Evolutionary conservation across 2,329 filamentous ascomycete genomes (phyloP), one percentile per base, ranked within the genome.

Genomic region (Pseudogymnoascus sp.): DNA sequence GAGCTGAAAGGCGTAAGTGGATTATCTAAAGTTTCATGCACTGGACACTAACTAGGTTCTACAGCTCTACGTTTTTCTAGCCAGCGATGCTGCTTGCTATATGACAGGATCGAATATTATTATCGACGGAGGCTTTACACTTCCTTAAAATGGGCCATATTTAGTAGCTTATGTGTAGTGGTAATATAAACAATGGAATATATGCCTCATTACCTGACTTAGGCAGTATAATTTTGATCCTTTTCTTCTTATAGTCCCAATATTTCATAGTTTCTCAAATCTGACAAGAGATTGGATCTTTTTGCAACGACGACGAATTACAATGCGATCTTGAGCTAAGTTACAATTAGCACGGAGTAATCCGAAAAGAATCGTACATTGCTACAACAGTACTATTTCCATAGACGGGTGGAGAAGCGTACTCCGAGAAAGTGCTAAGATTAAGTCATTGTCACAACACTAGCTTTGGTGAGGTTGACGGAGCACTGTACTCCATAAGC

Each of bases 21-120:
- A 23, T 28, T 16, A 6, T 47, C 12, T 28, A 50, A 23, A 16
- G 60, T 6, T 12, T 37, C 10, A 50, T 12, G 12, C 7, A 61
- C 28, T 31, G 31, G 4, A 25, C 1, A 18, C 60, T 61, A 61
- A 61, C 12, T 16, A 37, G 6, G 3, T n/a, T 21, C 10, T 37
- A 23, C n/a, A 61, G 60, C 60, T 74, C 0, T 73, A 75, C 31
- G 74, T 77, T 14, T 86, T 86, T 69, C 73, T 86, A 65, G 83
- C 84, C 2, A 82, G 79, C 70, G 82, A 82, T 1, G 86, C 86
- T 70, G 83, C 80, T 63, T 82, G 79, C 63, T 86, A 86, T 71
- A 77, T 86, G 60, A 85, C 82, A 16, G 63, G 62, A 7, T 64
- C 68, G 23, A 70, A 71, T 60, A 44, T 70, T 47, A 67, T 71